Evolutionary conservation across 2,329 filamentous ascomycete species (phyloP).

Genomic region (Verticillium dahliae): DNA sequence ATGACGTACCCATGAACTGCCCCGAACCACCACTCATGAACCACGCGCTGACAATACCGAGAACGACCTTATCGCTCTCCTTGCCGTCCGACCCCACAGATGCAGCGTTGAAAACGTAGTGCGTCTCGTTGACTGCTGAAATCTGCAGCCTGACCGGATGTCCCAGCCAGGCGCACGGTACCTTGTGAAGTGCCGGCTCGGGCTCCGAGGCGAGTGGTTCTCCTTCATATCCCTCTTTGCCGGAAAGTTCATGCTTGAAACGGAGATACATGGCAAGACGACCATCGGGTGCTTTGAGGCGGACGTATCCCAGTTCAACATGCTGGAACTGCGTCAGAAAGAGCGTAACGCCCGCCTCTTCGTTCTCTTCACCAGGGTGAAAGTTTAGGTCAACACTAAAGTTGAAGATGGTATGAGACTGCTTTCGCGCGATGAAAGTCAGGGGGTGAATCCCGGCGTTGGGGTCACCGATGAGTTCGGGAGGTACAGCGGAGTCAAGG

Average conservation of each 20-base stretch:
- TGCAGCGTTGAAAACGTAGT: slow-evolving; percentile 33
- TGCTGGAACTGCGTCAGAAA: slow-evolving; percentile 50
- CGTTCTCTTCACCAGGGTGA: slow-evolving; percentile 24
- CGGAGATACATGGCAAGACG: neutral
- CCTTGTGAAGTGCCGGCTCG: neutral
- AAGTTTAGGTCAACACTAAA: slow-evolving; percentile 41
- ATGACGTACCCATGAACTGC: slow-evolving; percentile 24
- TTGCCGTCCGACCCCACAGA: slow-evolving; percentile 16
- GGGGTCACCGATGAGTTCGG: neutral
- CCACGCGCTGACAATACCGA: slow-evolving; percentile 23
- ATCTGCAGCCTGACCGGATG: slow-evolving; percentile 31
- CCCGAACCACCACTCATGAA: slow-evolving; percentile 6
- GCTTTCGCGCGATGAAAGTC: slow-evolving; percentile 46
- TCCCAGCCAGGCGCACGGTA: slow-evolving; percentile 30
- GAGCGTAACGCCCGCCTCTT: slow-evolving; percentile 45
- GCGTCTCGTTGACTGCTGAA: slow-evolving; percentile 35
- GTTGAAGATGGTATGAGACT: slow-evolving; percentile 48
- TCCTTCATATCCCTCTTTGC: neutral
- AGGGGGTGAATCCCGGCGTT: slow-evolving; percentile 12
- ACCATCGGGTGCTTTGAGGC: neutral
- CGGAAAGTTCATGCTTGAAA: neutral
- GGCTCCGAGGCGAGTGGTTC: neutral
- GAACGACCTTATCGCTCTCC: slow-evolving; percentile 22
- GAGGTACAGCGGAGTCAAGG: slow-evolving; percentile 19
- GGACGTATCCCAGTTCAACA: slow-evolving; percentile 35